Conservation (phyloP, 306 rosid genomes). For the Myrica gale region DNA sequence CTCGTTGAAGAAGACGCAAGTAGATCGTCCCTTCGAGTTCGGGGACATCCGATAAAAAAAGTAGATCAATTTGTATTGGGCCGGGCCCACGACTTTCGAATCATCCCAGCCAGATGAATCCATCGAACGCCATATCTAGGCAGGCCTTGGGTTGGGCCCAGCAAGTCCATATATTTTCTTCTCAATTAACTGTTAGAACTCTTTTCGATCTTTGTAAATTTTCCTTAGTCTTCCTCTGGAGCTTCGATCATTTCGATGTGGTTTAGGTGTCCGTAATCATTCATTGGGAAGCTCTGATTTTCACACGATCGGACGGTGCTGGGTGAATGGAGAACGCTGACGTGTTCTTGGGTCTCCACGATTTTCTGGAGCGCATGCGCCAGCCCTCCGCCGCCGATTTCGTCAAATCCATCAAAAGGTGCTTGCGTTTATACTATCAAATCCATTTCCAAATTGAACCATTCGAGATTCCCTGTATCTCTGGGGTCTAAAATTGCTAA, state of each 20-base stretch:
- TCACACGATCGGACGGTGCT: conserved; percentile 2
- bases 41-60: too few species aligned
- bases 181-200: too few species aligned
- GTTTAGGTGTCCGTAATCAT: too few species aligned
- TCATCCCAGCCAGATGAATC: neutral
- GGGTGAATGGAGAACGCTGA: conserved; percentile 81
- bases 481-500: neutral
- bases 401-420: conserved; percentile 95
- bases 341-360: conserved; percentile 84
- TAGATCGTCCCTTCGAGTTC: too few species aligned
- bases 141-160: neutral
- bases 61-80: too few species aligned
- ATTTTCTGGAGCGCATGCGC: conserved; percentile 96
- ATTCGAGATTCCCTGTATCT: too few species aligned
- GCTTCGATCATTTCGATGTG: too few species aligned
- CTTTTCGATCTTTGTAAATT: too few species aligned
- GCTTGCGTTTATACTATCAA: neutral
- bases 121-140: neutral
- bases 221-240: too few species aligned
- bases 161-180: neutral
- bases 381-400: conserved; percentile 92
- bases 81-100: too few species aligned
- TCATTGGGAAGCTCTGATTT: conserved; percentile 3
- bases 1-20: too few species aligned
- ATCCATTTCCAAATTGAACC: neutral